Percentiles rank a stretch among this genome's conserved stretches.
Conservation (phyloP, 1,284 basidiomycete species). For the Cryptococcus jaspeensis region DNA sequence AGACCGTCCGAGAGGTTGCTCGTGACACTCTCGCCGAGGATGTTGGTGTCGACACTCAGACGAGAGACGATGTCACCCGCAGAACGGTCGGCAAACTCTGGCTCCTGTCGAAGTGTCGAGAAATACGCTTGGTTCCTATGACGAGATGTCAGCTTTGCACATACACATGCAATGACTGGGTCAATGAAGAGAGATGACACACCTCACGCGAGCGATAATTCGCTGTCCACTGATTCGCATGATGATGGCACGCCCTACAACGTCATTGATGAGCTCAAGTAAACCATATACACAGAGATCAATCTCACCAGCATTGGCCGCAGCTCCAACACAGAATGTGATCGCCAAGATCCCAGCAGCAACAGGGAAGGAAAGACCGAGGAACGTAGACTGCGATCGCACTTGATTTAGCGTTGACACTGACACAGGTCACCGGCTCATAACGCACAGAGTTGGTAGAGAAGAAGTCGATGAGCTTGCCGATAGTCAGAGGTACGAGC, state of each 20-base stretch:
- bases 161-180: not conserved
- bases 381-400: conserved; percentile 64
- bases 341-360: conserved; percentile 73
- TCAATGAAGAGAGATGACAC: not conserved
- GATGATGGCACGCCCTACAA: conserved; percentile 69
- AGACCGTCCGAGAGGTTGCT: conserved; percentile 89
- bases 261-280: not conserved
- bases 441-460: conserved; percentile 66
- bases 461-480: conserved; percentile 89
- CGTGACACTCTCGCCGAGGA: conserved; percentile 92
- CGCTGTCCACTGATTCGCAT: conserved; percentile 88
- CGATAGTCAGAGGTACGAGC: conserved; percentile 85
- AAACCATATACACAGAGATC: not conserved
- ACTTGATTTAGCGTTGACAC: not conserved
- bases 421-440: not conserved
- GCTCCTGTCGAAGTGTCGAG: conserved; percentile 80
- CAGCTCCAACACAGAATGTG: conserved; percentile 83
- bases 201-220: conserved; percentile 83
- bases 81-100: conserved; percentile 87
- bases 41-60: conserved; percentile 86
- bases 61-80: conserved; percentile 93
- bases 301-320: conserved; percentile 71
- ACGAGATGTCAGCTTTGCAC: not conserved
- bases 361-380: conserved; percentile 72
- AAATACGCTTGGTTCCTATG: conserved; percentile 68